These are phyloP conservation scores for Carex kokanica DNA, from an alignment of 176 grass and related monocot genomes.

Conservation along the genomic window DNA sequence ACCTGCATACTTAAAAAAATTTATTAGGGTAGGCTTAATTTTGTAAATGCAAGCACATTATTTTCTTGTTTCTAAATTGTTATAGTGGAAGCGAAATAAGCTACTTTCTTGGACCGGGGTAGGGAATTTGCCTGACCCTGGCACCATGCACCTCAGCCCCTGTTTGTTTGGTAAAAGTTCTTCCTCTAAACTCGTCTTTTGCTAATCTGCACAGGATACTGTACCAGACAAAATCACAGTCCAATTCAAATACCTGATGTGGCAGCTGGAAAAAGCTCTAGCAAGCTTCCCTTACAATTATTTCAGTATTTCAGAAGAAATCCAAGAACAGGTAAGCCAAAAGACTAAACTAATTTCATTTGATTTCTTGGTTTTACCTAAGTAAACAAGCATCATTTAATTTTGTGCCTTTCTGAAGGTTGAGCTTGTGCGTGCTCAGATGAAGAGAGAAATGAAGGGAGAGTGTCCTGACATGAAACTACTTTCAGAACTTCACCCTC, in stretches of 20 bases:
- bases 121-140: neutral
- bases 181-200: constrained; percentile 14
- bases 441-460: constrained; percentile 83
- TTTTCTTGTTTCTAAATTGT: neutral
- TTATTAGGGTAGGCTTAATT: neutral
- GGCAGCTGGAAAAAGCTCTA: constrained; percentile 77
- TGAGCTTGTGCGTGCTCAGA: constrained; percentile 72
- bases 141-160: neutral
- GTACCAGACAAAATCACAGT: constrained; percentile 43
- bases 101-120: neutral
- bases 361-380: neutral
- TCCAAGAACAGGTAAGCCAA: constrained; percentile 88
- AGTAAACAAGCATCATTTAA: constrained; percentile 22
- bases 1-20: neutral
- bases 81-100: neutral
- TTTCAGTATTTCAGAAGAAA: constrained; percentile 93
- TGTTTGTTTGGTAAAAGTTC: neutral
- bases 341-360: constrained; percentile 5
- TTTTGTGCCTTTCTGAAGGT: constrained; percentile 47
- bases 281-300: constrained; percentile 53
- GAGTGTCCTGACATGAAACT: constrained; percentile 49
- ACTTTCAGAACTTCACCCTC: constrained; percentile 68
- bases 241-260: constrained; percentile 77
- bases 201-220: constrained; percentile 38
- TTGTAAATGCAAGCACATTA: constrained; percentile 1